phyloP scores from a whole-genome alignment of 1,284 basidiomycete genomes.

The Vanrija humicola region DNA sequence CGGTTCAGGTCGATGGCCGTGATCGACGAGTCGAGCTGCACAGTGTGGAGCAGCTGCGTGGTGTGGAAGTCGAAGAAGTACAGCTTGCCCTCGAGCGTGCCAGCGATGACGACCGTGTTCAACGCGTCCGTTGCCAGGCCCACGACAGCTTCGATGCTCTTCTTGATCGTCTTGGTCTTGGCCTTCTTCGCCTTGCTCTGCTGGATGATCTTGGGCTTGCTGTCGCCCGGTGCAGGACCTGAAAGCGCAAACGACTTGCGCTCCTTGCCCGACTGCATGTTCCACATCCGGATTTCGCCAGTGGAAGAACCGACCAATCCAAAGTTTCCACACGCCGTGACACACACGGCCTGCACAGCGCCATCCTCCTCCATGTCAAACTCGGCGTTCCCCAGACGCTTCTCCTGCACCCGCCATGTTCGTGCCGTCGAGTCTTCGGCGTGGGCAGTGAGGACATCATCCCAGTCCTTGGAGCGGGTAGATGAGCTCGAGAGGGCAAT shows the following conservation, averaged over 20 bases:
- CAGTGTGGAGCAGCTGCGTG: conserved; percentile 63
- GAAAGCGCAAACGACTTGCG: conserved; percentile 65
- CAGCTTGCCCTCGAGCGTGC: conserved; percentile 80
- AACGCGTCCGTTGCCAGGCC: conserved; percentile 83
- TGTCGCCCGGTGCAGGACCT: conserved; percentile 60
- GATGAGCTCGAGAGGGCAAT: conserved; percentile 73
- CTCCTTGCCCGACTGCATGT: conserved; percentile 89
- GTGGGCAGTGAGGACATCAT: conserved; percentile 89
- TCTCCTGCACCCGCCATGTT: conserved; percentile 81
- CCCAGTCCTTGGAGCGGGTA: conserved; percentile 90
- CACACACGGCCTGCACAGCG: conserved; percentile 67
- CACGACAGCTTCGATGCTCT: conserved; percentile 62
- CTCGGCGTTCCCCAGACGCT: conserved; percentile 66
- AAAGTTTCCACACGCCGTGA: conserved; percentile 96
- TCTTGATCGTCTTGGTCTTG: conserved; percentile 48
- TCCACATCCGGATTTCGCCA: conserved; percentile 81
- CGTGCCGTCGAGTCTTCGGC: conserved; percentile 72
- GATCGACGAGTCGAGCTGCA: conserved; percentile 65
- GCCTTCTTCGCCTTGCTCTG: conserved; percentile 26
- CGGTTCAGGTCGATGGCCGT: conserved; percentile 73
- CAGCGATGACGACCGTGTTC: conserved; percentile 74
- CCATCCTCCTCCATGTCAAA: conserved; percentile 51
- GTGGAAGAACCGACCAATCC: conserved; percentile 76
- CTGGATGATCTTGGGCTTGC: conserved; percentile 47
- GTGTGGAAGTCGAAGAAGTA: conserved; percentile 96